phyloP scores from a whole-genome alignment of 1,284 basidiomycete species.

The Peniophora sp. region DNA sequence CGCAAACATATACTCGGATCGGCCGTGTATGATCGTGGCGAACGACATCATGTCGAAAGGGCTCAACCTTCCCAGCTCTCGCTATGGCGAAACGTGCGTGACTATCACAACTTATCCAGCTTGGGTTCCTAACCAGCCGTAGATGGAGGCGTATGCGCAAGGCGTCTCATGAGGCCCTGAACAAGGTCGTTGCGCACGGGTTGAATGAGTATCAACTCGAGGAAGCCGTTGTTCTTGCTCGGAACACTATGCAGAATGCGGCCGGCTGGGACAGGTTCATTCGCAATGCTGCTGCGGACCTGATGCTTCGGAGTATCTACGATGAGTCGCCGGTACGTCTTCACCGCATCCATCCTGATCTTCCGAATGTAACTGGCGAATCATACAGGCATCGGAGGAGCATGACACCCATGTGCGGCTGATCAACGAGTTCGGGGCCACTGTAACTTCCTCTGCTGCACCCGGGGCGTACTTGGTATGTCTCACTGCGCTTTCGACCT shows the following conservation, averaged over 20 bases:
- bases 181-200: conserved; percentile 7
- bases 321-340: too few relatives aligned
- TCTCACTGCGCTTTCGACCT: too few relatives aligned
- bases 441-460: too few relatives aligned
- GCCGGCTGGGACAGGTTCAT: not conserved
- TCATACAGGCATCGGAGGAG: too few relatives aligned
- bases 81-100: conserved; percentile 8
- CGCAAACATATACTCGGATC: conserved; percentile 15
- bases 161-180: conserved; percentile 10
- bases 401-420: too few relatives aligned
- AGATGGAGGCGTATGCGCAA: conserved; percentile 13
- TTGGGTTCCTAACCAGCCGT: not conserved
- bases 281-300: too few relatives aligned
- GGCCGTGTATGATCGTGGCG: conserved; percentile 13
- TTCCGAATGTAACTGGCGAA: too few relatives aligned
- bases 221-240: conserved; percentile 10
- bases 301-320: too few relatives aligned
- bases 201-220: conserved; percentile 6
- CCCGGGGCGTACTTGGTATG: too few relatives aligned
- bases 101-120: not conserved
- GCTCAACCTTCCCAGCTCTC: conserved; percentile 5
- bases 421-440: too few relatives aligned
- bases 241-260: not conserved
- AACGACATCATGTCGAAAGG: conserved; percentile 5
- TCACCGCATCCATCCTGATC: too few relatives aligned